Base-by-base conservation (phyloP, 2,329 filamentous ascomycete genomes). In the Septoria petroselini region DNA sequence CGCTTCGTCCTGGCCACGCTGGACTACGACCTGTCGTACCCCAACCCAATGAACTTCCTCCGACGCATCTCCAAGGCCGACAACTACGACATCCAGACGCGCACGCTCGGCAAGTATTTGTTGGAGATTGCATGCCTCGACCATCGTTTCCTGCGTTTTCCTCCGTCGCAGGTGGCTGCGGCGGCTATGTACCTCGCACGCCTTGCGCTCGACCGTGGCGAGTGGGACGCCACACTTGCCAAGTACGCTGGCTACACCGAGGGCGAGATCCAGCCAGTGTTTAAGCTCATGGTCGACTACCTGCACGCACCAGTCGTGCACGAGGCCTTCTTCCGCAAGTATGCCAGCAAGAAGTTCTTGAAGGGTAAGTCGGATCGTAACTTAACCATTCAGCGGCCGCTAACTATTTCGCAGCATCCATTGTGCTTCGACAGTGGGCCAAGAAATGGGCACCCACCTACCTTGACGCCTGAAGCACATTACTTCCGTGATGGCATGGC, bases 1-100 rank as follows among this genome's bases (percentile, higher is more conserved):
- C 87, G 93, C 60, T 95, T 94, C 69, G 85, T 98, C 59, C 84
- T 98, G 44, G 82, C 83, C 59, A 90, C 90, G 4, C 81, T 98
- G 54, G 86, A 96, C 74, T 98, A 96, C 70, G 91, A 98, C 68
- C 83, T 98, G 58, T 96, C 91, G 76, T 98, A 96, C 68, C 93
- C 93, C 49, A 98, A 98, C 73, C 93, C 93, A 17, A 98, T 98
- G 93, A 98, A 98, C 80, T 98, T 98, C 76, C 82, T 98, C 54
- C 88, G 93, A 58, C 88, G 94, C 61, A 95, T 98, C 71, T 97
- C 91, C 55, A 98, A 98, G 78, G 94, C 93, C 65, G 94, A 98
- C 75, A 93, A 95, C 77, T 98, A 98, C 73, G 91, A 98, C 71
- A 95, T 97, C 65, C 89, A 96, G 71, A 95, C 91, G 54, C 88